A percentile compares a stretch with the other conserved stretches of the same genome.
phyloP scores from a whole-genome alignment of 176 grass and related monocot species.

The Cocos nucifera region DNA sequence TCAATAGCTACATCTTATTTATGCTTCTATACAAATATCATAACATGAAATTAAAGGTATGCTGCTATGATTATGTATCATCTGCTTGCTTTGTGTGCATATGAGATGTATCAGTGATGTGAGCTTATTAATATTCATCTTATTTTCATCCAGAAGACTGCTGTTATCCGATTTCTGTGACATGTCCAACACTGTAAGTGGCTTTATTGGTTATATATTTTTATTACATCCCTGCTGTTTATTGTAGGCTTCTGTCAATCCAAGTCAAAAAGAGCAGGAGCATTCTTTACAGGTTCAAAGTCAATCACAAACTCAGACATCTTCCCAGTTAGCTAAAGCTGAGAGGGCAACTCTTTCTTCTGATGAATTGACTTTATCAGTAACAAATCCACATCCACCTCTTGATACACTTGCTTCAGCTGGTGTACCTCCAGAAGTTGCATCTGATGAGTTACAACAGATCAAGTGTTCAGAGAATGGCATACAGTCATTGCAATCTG shows the following conservation, averaged over 20 bases:
- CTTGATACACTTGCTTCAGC: slow-evolving; percentile 27
- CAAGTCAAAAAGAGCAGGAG: slow-evolving; percentile 28
- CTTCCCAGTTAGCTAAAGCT: slow-evolving; percentile 30
- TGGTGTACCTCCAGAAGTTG: slow-evolving; percentile 38
- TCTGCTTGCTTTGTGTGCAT: too few species aligned
- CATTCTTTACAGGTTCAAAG: slow-evolving; percentile 50
- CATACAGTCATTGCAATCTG: slow-evolving; percentile 34
- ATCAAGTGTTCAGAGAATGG: slow-evolving; percentile 34
- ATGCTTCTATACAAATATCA: too few species aligned
- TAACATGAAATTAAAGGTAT: too few species aligned
- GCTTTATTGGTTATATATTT: slow-evolving; percentile 3
- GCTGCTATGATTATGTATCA: too few species aligned
- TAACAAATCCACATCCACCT: slow-evolving; percentile 38
- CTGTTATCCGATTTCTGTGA: too few species aligned
- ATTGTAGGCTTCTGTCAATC: slow-evolving; percentile 42
- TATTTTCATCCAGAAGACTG: too few species aligned
- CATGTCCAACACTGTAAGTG: too few species aligned
- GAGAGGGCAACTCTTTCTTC: slow-evolving; percentile 34
- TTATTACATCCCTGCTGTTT: slow-evolving; percentile 17
- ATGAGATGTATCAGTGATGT: too few species aligned
- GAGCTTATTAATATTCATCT: too few species aligned
- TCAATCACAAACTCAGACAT: slow-evolving; percentile 28
- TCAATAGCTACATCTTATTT: too few species aligned
- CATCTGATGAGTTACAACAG: slow-evolving; percentile 30
- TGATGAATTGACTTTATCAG: slow-evolving; percentile 23